Evolutionary conservation across 2,329 filamentous ascomycete genomes (phyloP).

Genomic region (Aspergillus aculeatus): DNA sequence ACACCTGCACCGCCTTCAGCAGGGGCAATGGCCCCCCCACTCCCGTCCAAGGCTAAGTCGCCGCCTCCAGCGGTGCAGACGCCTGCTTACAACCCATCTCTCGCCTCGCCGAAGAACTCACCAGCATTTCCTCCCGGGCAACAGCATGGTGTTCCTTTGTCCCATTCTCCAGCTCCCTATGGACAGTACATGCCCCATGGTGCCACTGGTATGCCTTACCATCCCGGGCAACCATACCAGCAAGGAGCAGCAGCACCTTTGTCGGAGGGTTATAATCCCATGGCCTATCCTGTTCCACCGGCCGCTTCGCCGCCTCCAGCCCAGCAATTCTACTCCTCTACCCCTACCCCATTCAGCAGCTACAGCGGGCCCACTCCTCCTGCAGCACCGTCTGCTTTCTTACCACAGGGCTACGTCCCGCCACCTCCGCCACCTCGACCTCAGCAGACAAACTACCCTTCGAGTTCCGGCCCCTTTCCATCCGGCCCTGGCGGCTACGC

Average conservation of each 20-base stretch:
- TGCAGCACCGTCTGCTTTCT: constrained; percentile 43
- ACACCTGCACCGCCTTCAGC: constrained; percentile 41
- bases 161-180: constrained; percentile 39
- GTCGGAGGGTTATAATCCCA: constrained; percentile 50
- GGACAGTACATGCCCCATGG: constrained; percentile 33
- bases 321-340: constrained; percentile 40
- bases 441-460: constrained; percentile 47
- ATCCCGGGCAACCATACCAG: constrained; percentile 36
- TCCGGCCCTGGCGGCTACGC: constrained; percentile 58
- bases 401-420: constrained; percentile 65
- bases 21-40: constrained; percentile 27
- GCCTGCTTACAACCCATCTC: constrained; percentile 30
- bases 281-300: constrained; percentile 48
- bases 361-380: constrained; percentile 36
- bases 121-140: constrained; percentile 34
- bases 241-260: constrained; percentile 44
- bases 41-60: constrained; percentile 46
- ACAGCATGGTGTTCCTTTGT: constrained; percentile 29
- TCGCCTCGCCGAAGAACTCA: constrained; percentile 44
- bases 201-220: constrained; percentile 27
- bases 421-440: constrained; percentile 67
- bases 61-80: constrained; percentile 36
- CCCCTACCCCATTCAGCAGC: constrained; percentile 32
- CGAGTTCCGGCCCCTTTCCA: constrained; percentile 54
- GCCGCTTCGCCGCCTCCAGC: constrained; percentile 45